phyloP scores from a whole-genome alignment of 1,284 basidiomycete genomes.

The Lentinus polychrous region DNA sequence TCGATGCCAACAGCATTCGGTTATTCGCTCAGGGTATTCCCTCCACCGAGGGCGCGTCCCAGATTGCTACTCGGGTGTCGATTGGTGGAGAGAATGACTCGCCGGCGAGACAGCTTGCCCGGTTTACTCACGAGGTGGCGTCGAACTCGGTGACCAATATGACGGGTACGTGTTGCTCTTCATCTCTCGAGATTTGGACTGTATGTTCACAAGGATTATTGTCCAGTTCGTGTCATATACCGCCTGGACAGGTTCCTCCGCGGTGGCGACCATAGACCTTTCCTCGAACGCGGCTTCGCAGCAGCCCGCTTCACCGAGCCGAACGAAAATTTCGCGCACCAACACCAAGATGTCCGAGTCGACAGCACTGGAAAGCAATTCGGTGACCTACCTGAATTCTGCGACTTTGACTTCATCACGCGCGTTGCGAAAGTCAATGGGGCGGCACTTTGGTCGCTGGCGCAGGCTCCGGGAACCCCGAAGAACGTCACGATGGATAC shows the following conservation, averaged over 20 bases:
- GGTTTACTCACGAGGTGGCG: conserved; percentile 42
- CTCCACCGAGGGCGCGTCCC: conserved; percentile 30
- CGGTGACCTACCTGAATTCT: conserved; percentile 45
- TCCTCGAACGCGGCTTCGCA: conserved; percentile 41
- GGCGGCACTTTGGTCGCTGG: conserved; percentile 45
- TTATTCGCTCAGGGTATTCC: conserved; percentile 46
- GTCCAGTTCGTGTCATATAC: conserved; percentile 38
- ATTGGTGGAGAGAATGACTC: conserved; percentile 50
- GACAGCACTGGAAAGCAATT: conserved; percentile 40
- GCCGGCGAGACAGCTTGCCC: conserved; percentile 40
- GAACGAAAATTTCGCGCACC: conserved; percentile 48
- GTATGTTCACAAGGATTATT: background rate
- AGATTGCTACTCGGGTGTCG: conserved; percentile 26
- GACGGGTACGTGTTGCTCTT: conserved; percentile 30
- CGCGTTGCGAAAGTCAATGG: conserved; percentile 47
- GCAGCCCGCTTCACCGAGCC: conserved; percentile 51
- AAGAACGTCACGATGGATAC: conserved; percentile 40
- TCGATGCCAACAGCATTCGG: conserved; percentile 39
- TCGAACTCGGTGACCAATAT: conserved; percentile 40
- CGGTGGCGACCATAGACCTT: conserved; percentile 46
- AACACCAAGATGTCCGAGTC: conserved; percentile 48
- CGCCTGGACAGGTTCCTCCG: conserved; percentile 45
- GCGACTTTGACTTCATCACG: conserved; percentile 42
- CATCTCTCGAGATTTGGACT: background rate
- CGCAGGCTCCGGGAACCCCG: conserved; percentile 45